Evolutionary conservation across 2,329 filamentous ascomycete genomes (phyloP), one percentile per base, ranked within the genome.

Genomic region (Fusarium circinatum): DNA sequence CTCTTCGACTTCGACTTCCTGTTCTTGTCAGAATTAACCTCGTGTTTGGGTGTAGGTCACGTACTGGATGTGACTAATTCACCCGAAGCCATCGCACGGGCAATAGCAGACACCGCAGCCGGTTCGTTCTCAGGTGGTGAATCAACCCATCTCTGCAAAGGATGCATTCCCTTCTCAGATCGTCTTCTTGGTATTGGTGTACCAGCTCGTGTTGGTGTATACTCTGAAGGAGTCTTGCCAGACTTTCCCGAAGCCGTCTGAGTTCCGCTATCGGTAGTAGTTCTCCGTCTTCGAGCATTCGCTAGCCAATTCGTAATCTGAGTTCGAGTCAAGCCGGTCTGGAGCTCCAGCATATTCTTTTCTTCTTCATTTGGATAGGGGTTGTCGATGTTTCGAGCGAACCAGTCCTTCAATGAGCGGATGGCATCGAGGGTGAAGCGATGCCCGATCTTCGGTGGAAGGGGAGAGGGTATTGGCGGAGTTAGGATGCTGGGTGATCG

Each of bases 291-390:
- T 47, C 94, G 89, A 60, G 94, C 93, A 81, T 97, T 97, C 61
- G 94, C 94, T 52, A 97, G 89, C 94, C 94, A 97, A 80, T 96
- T 97, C 9, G 90, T 91, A 65, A 97, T 94, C 78, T 97, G 94
- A 11, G 88, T 92, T 73, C 92, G 89, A 77, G 89, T 94, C 44
- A 97, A 86, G 12, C 94, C 93, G 2, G 94, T 97, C 73, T 91
- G 88, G 58, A 87, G 86, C 79, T 93, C 91, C 20, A 97, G 85
- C 63, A 89, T 87, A 68, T 93, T 91, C 79, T 94, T 96, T 79
- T 97, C 93, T 58, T 93, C 90, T 47, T 96, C 94, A 17, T 89
- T 94, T 11, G 94, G 94, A 78, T 97, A 97, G 0, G 94, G 94
- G 75, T 96, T 92, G 48, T 91, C 87, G 71, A 86, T 87, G 79